Conservation (phyloP, 2,329 filamentous ascomycete species). For the Hymenoscyphus fraxineus region DNA sequence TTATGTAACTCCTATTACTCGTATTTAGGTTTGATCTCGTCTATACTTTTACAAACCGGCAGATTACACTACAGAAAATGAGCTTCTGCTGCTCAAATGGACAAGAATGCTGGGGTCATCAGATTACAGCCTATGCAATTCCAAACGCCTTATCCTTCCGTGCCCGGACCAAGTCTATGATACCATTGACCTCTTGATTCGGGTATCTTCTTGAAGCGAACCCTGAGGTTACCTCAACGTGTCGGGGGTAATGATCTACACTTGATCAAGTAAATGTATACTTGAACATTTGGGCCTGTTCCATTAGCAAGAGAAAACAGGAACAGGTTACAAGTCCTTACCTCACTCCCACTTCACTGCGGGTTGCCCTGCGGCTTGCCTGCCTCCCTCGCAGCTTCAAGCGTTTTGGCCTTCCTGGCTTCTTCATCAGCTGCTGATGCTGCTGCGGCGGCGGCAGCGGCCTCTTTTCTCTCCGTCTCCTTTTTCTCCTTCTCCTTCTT, state of each 20-base stretch:
- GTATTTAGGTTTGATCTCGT: slow-evolving; percentile 12
- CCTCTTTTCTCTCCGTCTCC: slow-evolving; percentile 34
- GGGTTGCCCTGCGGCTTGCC: slow-evolving; percentile 1
- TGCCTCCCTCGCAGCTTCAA: neutral
- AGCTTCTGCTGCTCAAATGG: slow-evolving; percentile 19
- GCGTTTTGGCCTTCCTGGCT: slow-evolving; percentile 14
- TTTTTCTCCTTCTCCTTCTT: slow-evolving; percentile 40
- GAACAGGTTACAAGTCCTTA: neutral
- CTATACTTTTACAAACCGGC: slow-evolving; percentile 31
- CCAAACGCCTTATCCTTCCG: slow-evolving; percentile 19
- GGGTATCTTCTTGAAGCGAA: neutral
- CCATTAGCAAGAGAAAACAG: neutral
- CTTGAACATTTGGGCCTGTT: neutral
- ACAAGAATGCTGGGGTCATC: slow-evolving; percentile 21
- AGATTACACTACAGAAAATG: slow-evolving; percentile 23
- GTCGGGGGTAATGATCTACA: neutral
- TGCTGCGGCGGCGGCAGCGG: slow-evolving; percentile 13
- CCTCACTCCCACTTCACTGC: neutral
- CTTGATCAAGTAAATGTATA: neutral
- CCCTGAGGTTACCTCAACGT: neutral
- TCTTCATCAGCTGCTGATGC: slow-evolving; percentile 11
- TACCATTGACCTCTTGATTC: slow-evolving; percentile 8
- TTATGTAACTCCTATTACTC: neutral
- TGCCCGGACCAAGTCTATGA: slow-evolving; percentile 5
- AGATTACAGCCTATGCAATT: slow-evolving; percentile 16